Base-by-base conservation (phyloP, 2,329 filamentous ascomycete species). In the Leptosphaerulina australis region DNA sequence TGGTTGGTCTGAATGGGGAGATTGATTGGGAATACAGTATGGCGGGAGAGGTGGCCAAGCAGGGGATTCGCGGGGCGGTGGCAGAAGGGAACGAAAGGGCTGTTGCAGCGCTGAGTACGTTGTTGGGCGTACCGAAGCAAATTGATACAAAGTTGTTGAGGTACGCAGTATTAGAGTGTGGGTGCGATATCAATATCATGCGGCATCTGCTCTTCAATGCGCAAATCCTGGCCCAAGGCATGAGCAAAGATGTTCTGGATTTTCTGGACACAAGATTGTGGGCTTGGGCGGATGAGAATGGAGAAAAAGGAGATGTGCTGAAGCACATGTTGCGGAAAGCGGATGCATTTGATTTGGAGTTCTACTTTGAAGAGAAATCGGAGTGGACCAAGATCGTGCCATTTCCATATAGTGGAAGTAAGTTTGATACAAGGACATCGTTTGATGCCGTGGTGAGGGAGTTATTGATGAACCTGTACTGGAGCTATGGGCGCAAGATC, bases 141-240 rank as follows among this genome's bases (percentile, higher is more conserved):
- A 62, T 73, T 14, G 64, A 62, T 20, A 71, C 66, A 4, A 62
- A 64, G 0, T 39, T 62, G 30, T 25, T 73, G 24, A 58, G 64
- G 10, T 62, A 64, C 53, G 68, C 70, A 7, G 64, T 70, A 5
- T 48, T 67, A 9, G 54, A 68, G 3, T 68, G 61, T 40, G 63
- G 60, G 12, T 70, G 68, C 53, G 39, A 66, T 8, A 31, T 66
- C 40, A 65, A 63, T 30, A 62, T 67, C 14, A 15, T 72, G 4
- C 56, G 68, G 4, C 69, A 71, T 29, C 45, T 73, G 3, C 55
- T 72, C 1, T 72, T 67, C 61, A 72, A 71, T 20, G 67, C 67
- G 5, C 68, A 71, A 40, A 68, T 71, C 20, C 44, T 67, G 18
- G 62, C 61, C 9, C 37, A 36, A 14, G 46, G 53, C 5, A 38